phyloP scores from a whole-genome alignment of 768 basidiomycete species.

The Russula emetica region DNA sequence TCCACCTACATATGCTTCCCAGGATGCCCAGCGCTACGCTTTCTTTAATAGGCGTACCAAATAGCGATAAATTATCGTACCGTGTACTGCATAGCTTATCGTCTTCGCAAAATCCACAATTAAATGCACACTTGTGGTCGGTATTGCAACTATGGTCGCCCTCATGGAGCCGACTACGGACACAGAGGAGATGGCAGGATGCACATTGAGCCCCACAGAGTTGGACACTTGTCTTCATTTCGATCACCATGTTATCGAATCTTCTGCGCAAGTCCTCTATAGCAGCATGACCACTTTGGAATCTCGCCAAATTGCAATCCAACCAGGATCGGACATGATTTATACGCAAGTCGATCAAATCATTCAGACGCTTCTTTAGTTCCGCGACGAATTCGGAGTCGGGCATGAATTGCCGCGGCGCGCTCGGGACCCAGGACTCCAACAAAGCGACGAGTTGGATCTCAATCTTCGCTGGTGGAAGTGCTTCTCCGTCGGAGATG shows the following conservation, averaged over 20 bases:
- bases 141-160: constrained; percentile 49
- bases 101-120: constrained; percentile 44
- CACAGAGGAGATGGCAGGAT: constrained; percentile 48
- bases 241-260: constrained; percentile 44
- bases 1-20: constrained; percentile 52
- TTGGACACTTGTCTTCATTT: constrained; percentile 44
- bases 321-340: constrained; percentile 51
- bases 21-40: constrained; percentile 50
- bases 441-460: constrained; percentile 29
- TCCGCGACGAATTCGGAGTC: constrained; percentile 44
- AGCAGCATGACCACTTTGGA: constrained; percentile 42
- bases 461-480: constrained; percentile 31
- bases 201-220: constrained; percentile 48
- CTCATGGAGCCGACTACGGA: constrained; percentile 46
- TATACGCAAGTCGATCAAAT: constrained; percentile 42
- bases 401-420: constrained; percentile 34
- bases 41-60: not conserved
- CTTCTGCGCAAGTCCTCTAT: constrained; percentile 45
- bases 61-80: constrained; percentile 36
- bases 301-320: constrained; percentile 45
- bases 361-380: constrained; percentile 39
- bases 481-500: constrained; percentile 30
- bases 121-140: constrained; percentile 42
- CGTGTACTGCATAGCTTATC: constrained; percentile 42
- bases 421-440: constrained; percentile 33